phyloP scores from a whole-genome alignment of 768 basidiomycete species.

The Lentinus tigrinus region DNA sequence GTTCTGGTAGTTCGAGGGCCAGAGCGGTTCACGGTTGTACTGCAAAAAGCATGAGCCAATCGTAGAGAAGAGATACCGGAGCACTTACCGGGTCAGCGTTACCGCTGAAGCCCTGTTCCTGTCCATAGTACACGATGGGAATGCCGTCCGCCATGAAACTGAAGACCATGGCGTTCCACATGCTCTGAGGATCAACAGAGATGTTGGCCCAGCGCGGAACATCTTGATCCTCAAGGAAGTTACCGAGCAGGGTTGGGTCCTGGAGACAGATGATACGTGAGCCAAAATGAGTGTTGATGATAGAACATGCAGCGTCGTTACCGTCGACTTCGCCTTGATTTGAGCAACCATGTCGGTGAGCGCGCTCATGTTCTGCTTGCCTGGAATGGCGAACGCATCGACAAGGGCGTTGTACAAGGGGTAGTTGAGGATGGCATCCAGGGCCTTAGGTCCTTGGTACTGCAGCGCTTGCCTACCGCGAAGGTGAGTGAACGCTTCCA shows the following conservation, averaged over 20 bases:
- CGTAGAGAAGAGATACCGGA: neutral
- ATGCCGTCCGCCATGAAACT: slow-evolving; percentile 82
- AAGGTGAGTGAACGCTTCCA: neutral
- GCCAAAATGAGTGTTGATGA: neutral
- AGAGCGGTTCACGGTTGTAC: slow-evolving; percentile 76
- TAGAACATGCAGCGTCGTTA: neutral
- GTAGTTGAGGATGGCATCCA: slow-evolving; percentile 73
- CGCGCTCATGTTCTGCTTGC: slow-evolving; percentile 59
- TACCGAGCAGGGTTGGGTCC: slow-evolving; percentile 52
- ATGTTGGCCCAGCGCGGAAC: slow-evolving; percentile 70
- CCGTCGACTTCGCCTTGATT: slow-evolving; percentile 54
- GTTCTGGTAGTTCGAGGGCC: slow-evolving; percentile 64
- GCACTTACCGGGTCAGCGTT: slow-evolving; percentile 59
- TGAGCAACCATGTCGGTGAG: slow-evolving; percentile 51
- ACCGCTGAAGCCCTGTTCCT: slow-evolving; percentile 72
- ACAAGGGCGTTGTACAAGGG: slow-evolving; percentile 66
- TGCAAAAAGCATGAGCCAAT: slow-evolving; percentile 22
- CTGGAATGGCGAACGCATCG: slow-evolving; percentile 70
- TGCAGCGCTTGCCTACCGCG: slow-evolving; percentile 47
- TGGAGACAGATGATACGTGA: slow-evolving; percentile 1
- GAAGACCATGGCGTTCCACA: slow-evolving; percentile 74
- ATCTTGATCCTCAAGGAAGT: slow-evolving; percentile 82
- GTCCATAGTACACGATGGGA: slow-evolving; percentile 80
- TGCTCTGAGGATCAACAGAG: slow-evolving; percentile 69
- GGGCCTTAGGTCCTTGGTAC: slow-evolving; percentile 59